These are phyloP conservation scores for Dictyostelium purpureum DNA, from an alignment of 78 protist genomes.

Conservation along the genomic window DNA sequence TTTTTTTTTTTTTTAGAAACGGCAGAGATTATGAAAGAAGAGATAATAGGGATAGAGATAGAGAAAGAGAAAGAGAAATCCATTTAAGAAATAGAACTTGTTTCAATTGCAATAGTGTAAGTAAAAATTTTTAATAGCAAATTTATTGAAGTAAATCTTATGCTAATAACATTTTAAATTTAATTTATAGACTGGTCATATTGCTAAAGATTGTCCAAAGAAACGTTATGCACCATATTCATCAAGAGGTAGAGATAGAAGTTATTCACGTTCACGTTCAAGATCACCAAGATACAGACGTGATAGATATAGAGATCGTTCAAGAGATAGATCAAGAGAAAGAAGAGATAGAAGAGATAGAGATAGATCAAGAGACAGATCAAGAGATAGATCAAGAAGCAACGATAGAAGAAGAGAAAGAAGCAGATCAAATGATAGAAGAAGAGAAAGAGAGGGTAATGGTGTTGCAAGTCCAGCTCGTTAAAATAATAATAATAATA, in stretches of 20 bases:
- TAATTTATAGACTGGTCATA: too few relatives aligned
- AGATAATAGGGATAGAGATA: constrained; percentile 20
- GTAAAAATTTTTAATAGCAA: too few relatives aligned
- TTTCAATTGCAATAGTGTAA: constrained; percentile 28
- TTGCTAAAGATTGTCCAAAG: background rate
- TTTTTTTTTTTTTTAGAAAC: too few relatives aligned
- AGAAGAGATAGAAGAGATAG: constrained; percentile 1
- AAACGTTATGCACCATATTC: background rate
- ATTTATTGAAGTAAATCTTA: too few relatives aligned
- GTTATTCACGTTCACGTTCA: background rate
- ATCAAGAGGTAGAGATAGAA: constrained; percentile 8
- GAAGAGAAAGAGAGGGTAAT: constrained; percentile 34
- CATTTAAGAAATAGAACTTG: constrained; percentile 29
- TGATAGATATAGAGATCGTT: background rate
- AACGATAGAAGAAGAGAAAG: background rate
- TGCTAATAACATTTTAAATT: too few relatives aligned
- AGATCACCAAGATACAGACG: constrained; percentile 5
- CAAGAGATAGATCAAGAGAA: constrained; percentile 1
- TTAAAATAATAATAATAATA: too few relatives aligned
- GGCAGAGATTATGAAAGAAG: background rate
- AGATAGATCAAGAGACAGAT: constrained; percentile 1
- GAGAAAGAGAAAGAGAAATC: constrained; percentile 17
- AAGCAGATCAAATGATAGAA: background rate
- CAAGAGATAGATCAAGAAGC: constrained; percentile 7
- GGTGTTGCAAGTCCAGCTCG: too few relatives aligned